Percentiles rank a stretch among this genome's conserved stretches.
phyloP scores from a whole-genome alignment of 345 rosid genomes.

The Eutrema heterophyllum region DNA sequence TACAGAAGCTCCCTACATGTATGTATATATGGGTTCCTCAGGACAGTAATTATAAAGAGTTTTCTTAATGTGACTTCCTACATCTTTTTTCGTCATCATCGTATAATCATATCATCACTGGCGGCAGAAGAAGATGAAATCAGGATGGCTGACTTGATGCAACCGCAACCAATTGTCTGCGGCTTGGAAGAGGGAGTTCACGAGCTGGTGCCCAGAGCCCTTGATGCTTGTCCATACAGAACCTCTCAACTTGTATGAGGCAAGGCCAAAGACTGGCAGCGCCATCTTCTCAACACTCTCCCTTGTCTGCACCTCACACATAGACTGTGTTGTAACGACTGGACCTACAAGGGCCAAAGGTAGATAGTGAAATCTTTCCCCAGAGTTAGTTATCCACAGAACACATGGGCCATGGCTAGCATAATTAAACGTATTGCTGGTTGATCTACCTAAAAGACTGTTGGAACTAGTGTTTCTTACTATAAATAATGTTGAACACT shows the following conservation, averaged over 20 bases:
- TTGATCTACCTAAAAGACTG: not conserved
- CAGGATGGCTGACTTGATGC: constrained; percentile 68
- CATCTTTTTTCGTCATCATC: not conserved
- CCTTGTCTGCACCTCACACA: constrained; percentile 12
- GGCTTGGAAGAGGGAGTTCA: constrained; percentile 45
- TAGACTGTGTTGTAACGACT: constrained; percentile 21
- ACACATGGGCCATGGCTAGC: not conserved
- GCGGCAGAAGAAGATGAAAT: constrained; percentile 63
- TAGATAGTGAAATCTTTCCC: not conserved
- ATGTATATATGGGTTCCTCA: constrained; percentile 10
- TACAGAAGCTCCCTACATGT: not conserved
- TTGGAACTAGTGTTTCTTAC: not conserved
- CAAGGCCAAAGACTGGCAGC: constrained; percentile 70
- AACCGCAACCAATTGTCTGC: constrained; percentile 65
- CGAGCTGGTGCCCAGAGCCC: constrained; percentile 42
- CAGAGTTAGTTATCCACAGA: not conserved
- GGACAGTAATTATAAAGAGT: constrained; percentile 2
- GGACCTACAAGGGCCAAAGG: constrained; percentile 25
- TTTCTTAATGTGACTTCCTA: constrained; percentile 16
- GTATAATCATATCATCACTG: constrained; percentile 11
- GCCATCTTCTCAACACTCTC: constrained; percentile 35
- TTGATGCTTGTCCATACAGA: constrained; percentile 69
- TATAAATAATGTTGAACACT: not conserved
- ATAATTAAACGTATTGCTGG: not conserved
- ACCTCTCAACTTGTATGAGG: constrained; percentile 75